Evolutionary conservation across 2,329 filamentous ascomycete genomes (phyloP).

Genomic region (Xylaria sp.): DNA sequence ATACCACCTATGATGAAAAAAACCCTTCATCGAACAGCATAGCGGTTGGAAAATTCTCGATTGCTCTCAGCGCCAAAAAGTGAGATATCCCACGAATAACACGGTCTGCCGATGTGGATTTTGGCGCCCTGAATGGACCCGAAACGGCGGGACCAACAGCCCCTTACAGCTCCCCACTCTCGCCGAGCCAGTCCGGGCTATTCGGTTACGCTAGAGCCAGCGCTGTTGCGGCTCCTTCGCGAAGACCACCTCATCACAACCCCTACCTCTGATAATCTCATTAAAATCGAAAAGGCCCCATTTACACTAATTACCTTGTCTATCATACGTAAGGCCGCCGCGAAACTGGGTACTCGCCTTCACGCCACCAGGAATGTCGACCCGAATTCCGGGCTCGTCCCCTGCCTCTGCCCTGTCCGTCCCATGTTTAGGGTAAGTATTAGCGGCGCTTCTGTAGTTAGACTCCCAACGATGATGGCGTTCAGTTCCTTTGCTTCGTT

Average conservation of each 20-base stretch:
- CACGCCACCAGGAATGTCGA: constrained; percentile 22
- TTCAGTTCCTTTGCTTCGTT: background rate
- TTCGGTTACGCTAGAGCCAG: constrained; percentile 1
- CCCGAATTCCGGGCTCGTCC: constrained; percentile 19
- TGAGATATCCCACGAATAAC: constrained; percentile 35
- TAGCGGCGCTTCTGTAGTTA: background rate
- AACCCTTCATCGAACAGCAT: background rate
- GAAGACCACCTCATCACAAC: background rate
- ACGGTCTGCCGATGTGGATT: constrained; percentile 19
- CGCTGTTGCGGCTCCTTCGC: constrained; percentile 15
- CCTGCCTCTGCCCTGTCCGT: background rate
- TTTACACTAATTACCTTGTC: background rate
- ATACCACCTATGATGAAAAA: background rate
- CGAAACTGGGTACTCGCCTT: background rate
- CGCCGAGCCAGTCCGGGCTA: constrained; percentile 23
- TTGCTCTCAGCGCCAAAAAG: constrained; percentile 11
- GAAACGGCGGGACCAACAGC: constrained; percentile 29
- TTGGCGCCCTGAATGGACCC: constrained; percentile 6
- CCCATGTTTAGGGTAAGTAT: background rate
- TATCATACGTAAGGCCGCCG: background rate
- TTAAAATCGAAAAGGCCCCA: background rate
- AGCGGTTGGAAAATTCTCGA: background rate
- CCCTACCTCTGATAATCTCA: constrained; percentile 20
- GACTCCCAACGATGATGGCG: background rate
- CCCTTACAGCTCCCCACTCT: constrained; percentile 22